phyloP scores from a whole-genome alignment of 106 monocot species.

The Allium sativum region DNA sequence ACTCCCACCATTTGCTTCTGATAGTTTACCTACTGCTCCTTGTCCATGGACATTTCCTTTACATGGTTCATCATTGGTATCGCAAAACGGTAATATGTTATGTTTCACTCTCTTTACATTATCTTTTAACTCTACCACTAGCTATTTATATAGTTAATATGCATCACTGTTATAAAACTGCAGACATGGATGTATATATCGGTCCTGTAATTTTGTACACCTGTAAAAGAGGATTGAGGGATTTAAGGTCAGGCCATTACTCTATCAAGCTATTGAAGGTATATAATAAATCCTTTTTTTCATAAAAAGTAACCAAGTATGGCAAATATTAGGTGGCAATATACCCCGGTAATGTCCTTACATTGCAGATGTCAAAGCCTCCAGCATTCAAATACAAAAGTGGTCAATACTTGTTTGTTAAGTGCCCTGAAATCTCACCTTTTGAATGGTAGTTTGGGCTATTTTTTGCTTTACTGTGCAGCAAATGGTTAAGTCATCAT shows the following conservation, averaged over 20 bases:
- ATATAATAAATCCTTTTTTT: too few species aligned
- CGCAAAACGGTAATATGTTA: conserved; percentile 46
- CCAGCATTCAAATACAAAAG: too few species aligned
- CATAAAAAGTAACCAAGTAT: too few species aligned
- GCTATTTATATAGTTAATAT: not conserved
- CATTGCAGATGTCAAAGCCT: too few species aligned
- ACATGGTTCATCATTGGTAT: conserved; percentile 50
- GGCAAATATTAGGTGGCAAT: too few species aligned
- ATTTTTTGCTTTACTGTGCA: too few species aligned
- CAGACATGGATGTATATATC: conserved; percentile 96
- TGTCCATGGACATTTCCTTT: conserved; percentile 60
- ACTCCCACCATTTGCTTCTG: conserved; percentile 78
- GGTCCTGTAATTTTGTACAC: conserved; percentile 61
- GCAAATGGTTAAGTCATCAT: conserved; percentile 3
- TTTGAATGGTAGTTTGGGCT: too few species aligned
- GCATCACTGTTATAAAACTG: conserved; percentile 2
- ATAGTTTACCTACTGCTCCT: conserved; percentile 65
- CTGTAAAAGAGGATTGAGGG: conserved; percentile 61
- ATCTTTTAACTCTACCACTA: not conserved
- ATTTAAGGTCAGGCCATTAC: conserved; percentile 61
- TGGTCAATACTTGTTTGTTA: conserved; percentile 88
- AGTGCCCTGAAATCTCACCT: too few species aligned
- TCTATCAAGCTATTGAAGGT: conserved; percentile 75
- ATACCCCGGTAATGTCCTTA: too few species aligned
- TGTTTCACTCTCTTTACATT: too few species aligned